Percentiles rank a stretch among this genome's conserved stretches.
These are phyloP conservation scores for Dalbergia cochinchinensis DNA, from an alignment of 306 rosid species.

Conservation along the genomic window DNA sequence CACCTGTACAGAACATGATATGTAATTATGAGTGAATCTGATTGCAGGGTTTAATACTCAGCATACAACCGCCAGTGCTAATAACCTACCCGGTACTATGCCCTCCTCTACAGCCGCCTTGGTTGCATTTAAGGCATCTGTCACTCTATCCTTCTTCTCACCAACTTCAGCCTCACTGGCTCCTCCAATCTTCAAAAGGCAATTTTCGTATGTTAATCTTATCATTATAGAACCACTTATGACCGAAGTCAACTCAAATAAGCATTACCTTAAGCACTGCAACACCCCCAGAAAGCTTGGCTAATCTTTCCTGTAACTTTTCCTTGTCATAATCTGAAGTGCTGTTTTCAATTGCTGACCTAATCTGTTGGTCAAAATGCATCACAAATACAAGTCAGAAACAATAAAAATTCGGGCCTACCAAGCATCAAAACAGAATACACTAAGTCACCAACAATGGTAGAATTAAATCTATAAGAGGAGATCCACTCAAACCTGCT, in stretches of 20 bases:
- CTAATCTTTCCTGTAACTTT: constrained; percentile 92
- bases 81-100: constrained; percentile 75
- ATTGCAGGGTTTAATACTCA: not conserved
- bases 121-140: constrained; percentile 95
- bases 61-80: not conserved
- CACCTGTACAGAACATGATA: constrained; percentile 56
- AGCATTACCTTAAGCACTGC: constrained; percentile 86
- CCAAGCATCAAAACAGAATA: constrained; percentile 13
- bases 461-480: constrained; percentile 18
- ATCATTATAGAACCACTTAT: constrained; percentile 15
- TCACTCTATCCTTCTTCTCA: constrained; percentile 97
- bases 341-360: constrained; percentile 80
- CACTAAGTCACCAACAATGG: not conserved
- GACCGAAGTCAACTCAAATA: constrained; percentile 5
- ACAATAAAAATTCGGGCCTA: not conserved
- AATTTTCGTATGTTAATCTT: constrained; percentile 14
- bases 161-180: constrained; percentile 97
- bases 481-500: constrained; percentile 67
- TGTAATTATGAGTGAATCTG: not conserved
- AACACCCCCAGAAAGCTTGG: constrained; percentile 98
- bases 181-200: constrained; percentile 81
- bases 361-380: constrained; percentile 60
- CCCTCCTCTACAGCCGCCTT: constrained; percentile 99
- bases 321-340: constrained; percentile 97
- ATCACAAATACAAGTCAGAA: constrained; percentile 18